A percentile compares a stretch with the other conserved stretches of the same genome.
Evolutionary conservation across 139 green algal genomes (phyloP).

Genomic region (Micromonas pusilla): DNA sequence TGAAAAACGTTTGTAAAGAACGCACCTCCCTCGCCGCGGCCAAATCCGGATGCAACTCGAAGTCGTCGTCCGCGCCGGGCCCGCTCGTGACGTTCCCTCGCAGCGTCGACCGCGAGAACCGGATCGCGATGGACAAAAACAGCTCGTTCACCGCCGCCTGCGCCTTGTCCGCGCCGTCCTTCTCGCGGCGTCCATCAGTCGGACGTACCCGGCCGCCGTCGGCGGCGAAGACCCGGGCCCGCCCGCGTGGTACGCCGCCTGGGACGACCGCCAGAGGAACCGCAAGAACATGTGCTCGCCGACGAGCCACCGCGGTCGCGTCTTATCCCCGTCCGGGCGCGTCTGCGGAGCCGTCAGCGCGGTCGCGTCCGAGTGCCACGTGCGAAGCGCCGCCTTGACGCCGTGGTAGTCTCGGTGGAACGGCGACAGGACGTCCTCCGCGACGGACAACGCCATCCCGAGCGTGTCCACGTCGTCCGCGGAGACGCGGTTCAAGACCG

Average conservation of each 20-base stretch:
- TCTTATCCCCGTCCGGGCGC: background rate
- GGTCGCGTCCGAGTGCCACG: conserved; percentile 45
- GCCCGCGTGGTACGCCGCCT: background rate
- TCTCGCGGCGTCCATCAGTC: background rate
- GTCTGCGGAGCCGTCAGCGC: conserved; percentile 40
- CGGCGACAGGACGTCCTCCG: conserved; percentile 20
- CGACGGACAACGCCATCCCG: background rate
- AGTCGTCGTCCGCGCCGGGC: background rate
- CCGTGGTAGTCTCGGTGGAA: conserved; percentile 15
- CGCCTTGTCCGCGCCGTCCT: conserved; percentile 39
- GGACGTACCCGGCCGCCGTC: background rate
- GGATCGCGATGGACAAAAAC: conserved; percentile 31
- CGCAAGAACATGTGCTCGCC: conserved; percentile 28
- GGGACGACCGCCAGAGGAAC: background rate
- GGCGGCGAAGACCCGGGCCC: no score
- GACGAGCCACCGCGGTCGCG: conserved; percentile 49
- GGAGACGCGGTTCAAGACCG: background rate
- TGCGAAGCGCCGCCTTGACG: background rate
- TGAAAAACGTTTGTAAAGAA: no score
- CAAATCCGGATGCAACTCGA: background rate
- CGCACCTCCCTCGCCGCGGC: background rate
- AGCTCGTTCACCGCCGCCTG: conserved; percentile 38
- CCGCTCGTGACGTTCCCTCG: background rate
- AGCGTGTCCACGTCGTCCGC: conserved; percentile 35
- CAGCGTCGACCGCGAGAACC: conserved; percentile 32